Evolutionary conservation across 495 filamentous ascomycete species (phyloP), one percentile per base, ranked within the genome.

Genomic region (Penicillium crystallinum): DNA sequence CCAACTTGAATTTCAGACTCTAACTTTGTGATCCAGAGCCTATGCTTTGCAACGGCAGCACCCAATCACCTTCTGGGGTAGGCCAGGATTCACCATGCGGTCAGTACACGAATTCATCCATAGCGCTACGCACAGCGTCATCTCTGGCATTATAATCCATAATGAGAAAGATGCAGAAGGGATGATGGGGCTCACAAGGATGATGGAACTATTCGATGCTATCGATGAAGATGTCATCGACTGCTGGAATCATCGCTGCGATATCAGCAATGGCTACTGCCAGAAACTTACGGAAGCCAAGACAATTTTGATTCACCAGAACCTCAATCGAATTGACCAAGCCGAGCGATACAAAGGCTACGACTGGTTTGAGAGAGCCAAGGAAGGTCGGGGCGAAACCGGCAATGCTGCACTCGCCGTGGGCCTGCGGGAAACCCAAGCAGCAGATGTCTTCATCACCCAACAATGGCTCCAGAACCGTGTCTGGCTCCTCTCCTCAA

Each of bases 381-480:
- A 64, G 39, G 64, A 46, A 22, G 57, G 62, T 21, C 46, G 46
- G 0, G 49, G 55, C 17, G 57, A 63, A 39, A 53, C 42, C 35
- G 72, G 71, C 27, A 72, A 75, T 52, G 69, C 71, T 22, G 52
- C 69, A 2, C 61, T 65, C 1, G 58, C 72, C 14, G 65, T 84
- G 21, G 65, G 77, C 30, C 57, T 89, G 36, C 76, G 84, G 31
- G 83, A 91, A 49, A 80, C 74, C 8, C 86, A 90, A 66, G 79
- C 83, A 19, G 75, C 81, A 15, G 88, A 95, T 59, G 70, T 90
- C 8, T 75, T 81, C 8, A 74, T 82, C 7, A 89, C 86, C 30
- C 88, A 91, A 65, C 82, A 88, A 61, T 95, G 89, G 89, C 77
- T 92, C n/a, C 84, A 88, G 56, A 87, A 86, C 22, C 84, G 86